Evolutionary conservation across 345 rosid species (phyloP), one percentile per base, ranked within the genome.

Genomic region (Trapa bicornis): DNA sequence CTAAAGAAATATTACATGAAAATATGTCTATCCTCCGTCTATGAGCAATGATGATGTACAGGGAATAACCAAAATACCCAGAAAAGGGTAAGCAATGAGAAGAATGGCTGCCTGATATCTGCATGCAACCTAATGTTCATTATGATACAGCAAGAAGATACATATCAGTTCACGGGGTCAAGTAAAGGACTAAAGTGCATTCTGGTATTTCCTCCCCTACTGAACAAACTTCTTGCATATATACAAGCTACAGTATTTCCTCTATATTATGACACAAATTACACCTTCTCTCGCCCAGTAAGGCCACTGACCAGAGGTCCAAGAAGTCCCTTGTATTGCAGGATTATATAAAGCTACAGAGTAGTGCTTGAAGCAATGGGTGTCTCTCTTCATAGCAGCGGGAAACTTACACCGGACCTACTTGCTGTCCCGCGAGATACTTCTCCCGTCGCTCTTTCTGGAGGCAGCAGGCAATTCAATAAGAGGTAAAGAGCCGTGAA

Each of bases 381-480:
- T 42, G 45, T 42, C 45, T 8, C 45, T 57, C 61, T 22, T 57
- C 61, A 47, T 43, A 14, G n/a, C 69, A 52, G 29, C 32, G 14
- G 37, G 13, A 15, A 45, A 0, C 36, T 79, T 63, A 83, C 12
- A 72, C 5, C 0, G 79, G 71, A 43, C 75, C 83, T 10, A 78
- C 77, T 1, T 88, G 89, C 68, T 90, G 98, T 61, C 84, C 82
- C 67, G 98, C 98, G 68, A 93, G 82, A 74, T 93, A 93, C 73
- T 88, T 93, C 80, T 93, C 98, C 68, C 97, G 83, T 65, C 98
- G 80, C 76, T 93, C 98, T 76, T 90, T 93, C 98, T 93, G 91
- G 48, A 65, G 77, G 39, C 2, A 64, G 32, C 32, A 22, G 38
- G 5, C 17, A 53, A 52, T 10, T 22, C n/a, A 33, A 12, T 48